Base-by-base conservation (phyloP, 768 basidiomycete genomes). In the Mycena vitilis region DNA sequence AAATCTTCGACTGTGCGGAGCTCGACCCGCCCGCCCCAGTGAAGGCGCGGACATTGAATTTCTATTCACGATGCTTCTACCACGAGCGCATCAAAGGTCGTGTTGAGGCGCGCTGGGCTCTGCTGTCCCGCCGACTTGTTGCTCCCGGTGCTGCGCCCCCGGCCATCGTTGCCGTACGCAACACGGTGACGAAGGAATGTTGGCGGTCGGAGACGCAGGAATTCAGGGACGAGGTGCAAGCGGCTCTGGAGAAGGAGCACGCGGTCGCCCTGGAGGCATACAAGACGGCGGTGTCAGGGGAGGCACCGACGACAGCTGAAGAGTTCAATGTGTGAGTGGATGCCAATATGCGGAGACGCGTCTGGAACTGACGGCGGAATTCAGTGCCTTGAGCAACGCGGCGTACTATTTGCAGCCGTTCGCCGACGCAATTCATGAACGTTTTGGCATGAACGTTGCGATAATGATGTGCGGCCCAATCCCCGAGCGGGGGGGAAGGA, bases 391-490 rank as follows among this genome's bases (percentile, higher is more conserved):
- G 20, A 44, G 47, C 42, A 58, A 65, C 20, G 58, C 38, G 6
- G 64, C 45, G 0, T 54, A 59, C 22, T 70, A 70, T 47, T 11
- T 70, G 23, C 69, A 70, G 54, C 69, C 52, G 6, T 60, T 70
- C 12, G 64, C 47, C 0, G 69, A 70, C 16, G 55, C 54, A 0
- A 20, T 44, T 0, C 20, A 22, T 2, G 48, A 34, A 3, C 57
- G 47, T 2, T 64, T 44, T 20, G 60, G 60, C 7, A 60, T 61
- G 63, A 65, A 60, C 22, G 57, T 59, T 2, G 20, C 23, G 1
- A 61, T 70, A 10, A 15, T 70, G 53, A 3, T 70, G 30, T 70
- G 63, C 38, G 68, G 69, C 1, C 69, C 69, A 2, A 42, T 70
- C 5, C 22, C 64, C 0, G 58, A 65, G 23, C 57, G 53, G 7